Base-by-base conservation (phyloP, 2,329 filamentous ascomycete genomes). In the Phyllosticta paracitricarpa region DNA sequence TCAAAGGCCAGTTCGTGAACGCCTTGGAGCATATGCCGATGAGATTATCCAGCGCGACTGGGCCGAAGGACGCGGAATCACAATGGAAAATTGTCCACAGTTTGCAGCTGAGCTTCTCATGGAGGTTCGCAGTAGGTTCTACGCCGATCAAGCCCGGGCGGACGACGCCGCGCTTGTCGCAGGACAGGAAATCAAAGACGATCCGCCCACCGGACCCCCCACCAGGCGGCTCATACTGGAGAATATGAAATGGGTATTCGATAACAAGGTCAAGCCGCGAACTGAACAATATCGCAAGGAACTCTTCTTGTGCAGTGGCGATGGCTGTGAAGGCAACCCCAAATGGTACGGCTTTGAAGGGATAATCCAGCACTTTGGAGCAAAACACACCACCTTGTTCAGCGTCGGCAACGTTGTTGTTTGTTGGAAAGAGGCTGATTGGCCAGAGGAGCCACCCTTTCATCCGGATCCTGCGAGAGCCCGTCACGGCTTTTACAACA, bases 201-300 rank as follows among this genome's bases (percentile, higher is more conserved):
- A 87, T 64, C 78, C 80, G 7, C 75, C 62, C 52, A 75, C 81
- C 64, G 82, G 79, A 0, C 78, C 82, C 6, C 82, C 79, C 66
- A 84, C 80, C 26, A 80, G 83, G 70, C 86, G 81, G 68, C 77
- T 93, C 58, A 88, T 86, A 1, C 75, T 94, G 66, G 89, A 93
- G 69, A 91, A 92, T 68, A 91, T 94, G 89, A 92, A 89, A 72
- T 93, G 87, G 84, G 78, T 92, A 30, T 92, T 89, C 70, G 89
- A 92, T 68, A 83, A 83, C 66, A 91, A 90, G 71, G 80, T 94
- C 69, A 89, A 85, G 68, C 84, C 84, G 25, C 75, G 84, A 59
- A 89, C 87, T 2, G 86, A 90, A 64, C 75, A 78, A 54, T 80
- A 81, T 66, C 80, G 84, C 66, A 88, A 85, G 68, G 88, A 92